Percentiles rank a stretch among this genome's conserved stretches.
Evolutionary conservation across 768 basidiomycete genomes (phyloP).

Genomic region (Suillus subaureus): DNA sequence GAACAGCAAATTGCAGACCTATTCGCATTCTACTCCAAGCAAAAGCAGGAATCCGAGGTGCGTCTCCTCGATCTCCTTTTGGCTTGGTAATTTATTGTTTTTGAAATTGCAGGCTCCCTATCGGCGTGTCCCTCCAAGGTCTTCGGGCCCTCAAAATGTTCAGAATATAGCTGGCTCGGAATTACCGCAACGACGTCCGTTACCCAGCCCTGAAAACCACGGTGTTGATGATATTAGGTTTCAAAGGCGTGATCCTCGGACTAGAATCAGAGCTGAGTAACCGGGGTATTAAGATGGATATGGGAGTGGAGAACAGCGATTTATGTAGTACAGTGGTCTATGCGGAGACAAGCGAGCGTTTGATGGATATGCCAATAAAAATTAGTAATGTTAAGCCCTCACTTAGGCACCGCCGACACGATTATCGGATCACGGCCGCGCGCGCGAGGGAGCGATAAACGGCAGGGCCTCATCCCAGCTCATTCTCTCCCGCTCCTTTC

Average conservation of each 20-base stretch:
- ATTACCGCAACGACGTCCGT: slow-evolving; percentile 26
- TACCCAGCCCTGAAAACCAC: slow-evolving; percentile 29
- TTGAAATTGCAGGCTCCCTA: slow-evolving; percentile 21
- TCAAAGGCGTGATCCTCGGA: background rate
- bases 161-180: slow-evolving; percentile 29
- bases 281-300: background rate
- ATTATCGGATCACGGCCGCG: background rate
- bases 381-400: background rate
- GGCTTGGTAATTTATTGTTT: background rate
- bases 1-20: slow-evolving; percentile 75
- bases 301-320: background rate
- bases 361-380: background rate
- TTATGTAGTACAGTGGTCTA: background rate
- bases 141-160: slow-evolving; percentile 25
- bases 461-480: slow-evolving; percentile 58
- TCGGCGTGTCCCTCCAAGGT: slow-evolving; percentile 25
- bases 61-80: slow-evolving; percentile 12
- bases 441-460: slow-evolving; percentile 25
- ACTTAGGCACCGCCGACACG: background rate
- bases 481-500: slow-evolving; percentile 82
- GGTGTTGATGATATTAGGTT: background rate
- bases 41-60: slow-evolving; percentile 47
- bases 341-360: no score
- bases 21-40: slow-evolving; percentile 72
- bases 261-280: background rate